Evolutionary conservation across 2,329 filamentous ascomycete species (phyloP).

Genomic region (Aspergillus texensis): DNA sequence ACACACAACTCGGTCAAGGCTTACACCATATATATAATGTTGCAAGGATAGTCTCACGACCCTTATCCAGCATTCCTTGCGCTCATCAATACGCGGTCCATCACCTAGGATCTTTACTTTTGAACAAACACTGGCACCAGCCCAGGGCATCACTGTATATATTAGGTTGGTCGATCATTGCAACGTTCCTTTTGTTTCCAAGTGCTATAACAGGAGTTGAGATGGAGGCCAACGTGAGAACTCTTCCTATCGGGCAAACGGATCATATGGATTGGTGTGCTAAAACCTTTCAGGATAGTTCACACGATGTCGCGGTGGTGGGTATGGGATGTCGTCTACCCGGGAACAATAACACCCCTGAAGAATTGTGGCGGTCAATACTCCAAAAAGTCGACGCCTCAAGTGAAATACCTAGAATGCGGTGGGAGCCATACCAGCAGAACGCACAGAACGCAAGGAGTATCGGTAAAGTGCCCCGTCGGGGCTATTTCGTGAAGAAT

Average conservation of each 20-base stretch:
- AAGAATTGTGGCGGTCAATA: conserved; percentile 38
- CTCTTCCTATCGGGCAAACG: not conserved
- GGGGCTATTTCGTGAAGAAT: conserved; percentile 35
- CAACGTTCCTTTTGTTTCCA: not conserved
- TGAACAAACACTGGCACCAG: not conserved
- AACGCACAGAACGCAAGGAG: conserved; percentile 29
- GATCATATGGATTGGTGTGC: not conserved
- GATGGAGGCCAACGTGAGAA: not conserved
- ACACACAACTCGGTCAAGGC: not conserved
- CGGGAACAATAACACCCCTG: conserved; percentile 32
- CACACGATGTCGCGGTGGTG: conserved; percentile 35
- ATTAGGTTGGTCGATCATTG: not conserved
- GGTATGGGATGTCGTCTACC: conserved; percentile 38
- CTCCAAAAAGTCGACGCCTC: conserved; percentile 31
- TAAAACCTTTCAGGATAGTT: conserved; percentile 3
- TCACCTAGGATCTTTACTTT: not conserved
- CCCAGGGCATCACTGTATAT: not conserved
- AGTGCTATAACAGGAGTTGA: not conserved
- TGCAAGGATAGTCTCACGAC: not conserved
- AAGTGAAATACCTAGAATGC: conserved; percentile 31
- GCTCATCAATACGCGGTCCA: not conserved
- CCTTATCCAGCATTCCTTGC: too few species aligned
- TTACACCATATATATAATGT: not conserved
- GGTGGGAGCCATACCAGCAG: conserved; percentile 37
- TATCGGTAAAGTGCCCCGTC: conserved; percentile 17